Evolutionary conservation across 2,329 filamentous ascomycete species (phyloP).

Genomic region (Plenodomus lindquistii): DNA sequence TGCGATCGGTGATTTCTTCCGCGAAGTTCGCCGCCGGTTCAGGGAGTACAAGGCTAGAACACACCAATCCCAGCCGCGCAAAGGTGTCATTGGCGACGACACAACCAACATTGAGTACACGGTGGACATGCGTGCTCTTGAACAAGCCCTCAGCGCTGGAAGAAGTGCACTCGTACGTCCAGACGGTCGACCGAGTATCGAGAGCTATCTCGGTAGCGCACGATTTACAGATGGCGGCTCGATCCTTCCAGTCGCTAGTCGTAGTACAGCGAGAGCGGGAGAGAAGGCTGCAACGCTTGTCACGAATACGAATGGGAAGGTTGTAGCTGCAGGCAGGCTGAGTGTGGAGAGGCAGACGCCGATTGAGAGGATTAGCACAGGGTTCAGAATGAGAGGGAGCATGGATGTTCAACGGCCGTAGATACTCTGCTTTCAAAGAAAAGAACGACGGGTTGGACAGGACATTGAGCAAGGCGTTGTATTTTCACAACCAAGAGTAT

Average conservation of each 20-base stretch:
- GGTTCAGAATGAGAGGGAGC: slow-evolving; percentile 40
- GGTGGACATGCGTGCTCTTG: slow-evolving; percentile 29
- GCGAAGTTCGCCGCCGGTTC: slow-evolving; percentile 26
- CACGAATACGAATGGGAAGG: slow-evolving; percentile 14
- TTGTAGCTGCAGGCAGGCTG: slow-evolving; percentile 13
- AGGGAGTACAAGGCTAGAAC: slow-evolving; percentile 6
- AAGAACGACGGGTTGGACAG: too few species aligned
- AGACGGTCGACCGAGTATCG: slow-evolving; percentile 28
- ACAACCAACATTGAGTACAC: slow-evolving; percentile 21
- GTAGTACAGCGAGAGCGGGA: slow-evolving; percentile 28
- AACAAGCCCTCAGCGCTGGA: slow-evolving; percentile 32
- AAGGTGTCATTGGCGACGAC: slow-evolving; percentile 4
- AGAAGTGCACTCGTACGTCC: slow-evolving; percentile 26
- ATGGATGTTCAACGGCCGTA: slow-evolving; percentile 28
- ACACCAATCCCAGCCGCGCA: background rate
- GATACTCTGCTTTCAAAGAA: too few species aligned
- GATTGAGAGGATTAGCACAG: slow-evolving; percentile 36
- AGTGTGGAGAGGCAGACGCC: slow-evolving; percentile 24
- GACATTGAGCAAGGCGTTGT: background rate
- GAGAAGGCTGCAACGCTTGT: slow-evolving; percentile 15
- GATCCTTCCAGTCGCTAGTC: slow-evolving; percentile 38
- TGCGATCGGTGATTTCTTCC: slow-evolving; percentile 40
- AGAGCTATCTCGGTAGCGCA: slow-evolving; percentile 31
- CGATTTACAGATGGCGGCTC: slow-evolving; percentile 11
- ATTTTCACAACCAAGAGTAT: background rate